Evolutionary conservation across 192 early-diverging fungal genomes (phyloP).

Genomic region (Linnemannia hyalina): DNA sequence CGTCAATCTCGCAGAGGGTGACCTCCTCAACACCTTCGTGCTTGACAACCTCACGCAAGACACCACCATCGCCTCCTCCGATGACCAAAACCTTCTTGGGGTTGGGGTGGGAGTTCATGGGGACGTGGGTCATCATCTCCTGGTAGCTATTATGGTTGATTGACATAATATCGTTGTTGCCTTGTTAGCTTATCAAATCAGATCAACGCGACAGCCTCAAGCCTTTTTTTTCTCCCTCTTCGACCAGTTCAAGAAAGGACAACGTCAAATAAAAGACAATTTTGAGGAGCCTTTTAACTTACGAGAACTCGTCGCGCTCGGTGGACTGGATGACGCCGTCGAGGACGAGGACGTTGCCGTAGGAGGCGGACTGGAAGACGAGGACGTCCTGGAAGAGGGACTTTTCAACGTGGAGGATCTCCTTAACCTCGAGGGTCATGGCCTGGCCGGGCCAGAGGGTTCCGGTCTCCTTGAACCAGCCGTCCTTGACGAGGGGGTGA

Average conservation of each 20-base stretch:
- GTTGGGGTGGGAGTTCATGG: conserved; percentile 94
- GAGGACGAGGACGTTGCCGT: conserved; percentile 97
- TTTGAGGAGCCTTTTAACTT: conserved; percentile 50
- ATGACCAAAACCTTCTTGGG: conserved; percentile 97
- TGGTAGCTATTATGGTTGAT: conserved; percentile 77
- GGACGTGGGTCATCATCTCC: conserved; percentile 99
- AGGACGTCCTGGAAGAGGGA: conserved; percentile 97
- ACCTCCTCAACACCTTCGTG: conserved; percentile 94
- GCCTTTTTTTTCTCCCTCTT: background rate
- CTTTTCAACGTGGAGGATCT: conserved; percentile 96
- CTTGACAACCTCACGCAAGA: conserved; percentile 98
- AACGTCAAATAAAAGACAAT: background rate
- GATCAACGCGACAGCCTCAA: background rate
- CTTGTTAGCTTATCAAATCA: background rate
- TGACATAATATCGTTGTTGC: background rate
- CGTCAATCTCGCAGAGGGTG: conserved; percentile 97
- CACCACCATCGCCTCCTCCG: conserved; percentile 99
- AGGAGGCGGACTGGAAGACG: conserved; percentile 94
- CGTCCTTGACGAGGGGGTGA: conserved; percentile 94
- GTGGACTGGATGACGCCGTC: conserved; percentile 99
- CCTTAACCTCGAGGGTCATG: conserved; percentile 94
- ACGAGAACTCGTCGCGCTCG: conserved; percentile 98
- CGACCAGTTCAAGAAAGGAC: background rate
- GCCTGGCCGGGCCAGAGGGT: conserved; percentile 99
- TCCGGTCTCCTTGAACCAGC: conserved; percentile 97